Percentiles rank a stretch among this genome's conserved stretches.
Conservation (phyloP, 768 basidiomycete species). For the Suillus americanus region DNA sequence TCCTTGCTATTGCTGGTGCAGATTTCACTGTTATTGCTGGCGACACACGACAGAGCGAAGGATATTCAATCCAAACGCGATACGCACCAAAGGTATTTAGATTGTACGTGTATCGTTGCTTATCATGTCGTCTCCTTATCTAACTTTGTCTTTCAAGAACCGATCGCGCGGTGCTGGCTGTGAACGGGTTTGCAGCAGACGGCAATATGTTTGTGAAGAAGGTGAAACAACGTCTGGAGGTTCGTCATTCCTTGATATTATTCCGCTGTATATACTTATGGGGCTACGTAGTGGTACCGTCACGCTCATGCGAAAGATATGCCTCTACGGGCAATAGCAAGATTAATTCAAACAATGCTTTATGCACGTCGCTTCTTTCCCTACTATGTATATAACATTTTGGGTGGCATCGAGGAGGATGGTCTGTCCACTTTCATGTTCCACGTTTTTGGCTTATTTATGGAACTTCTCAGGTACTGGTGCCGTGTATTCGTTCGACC, state of each 20-base stretch:
- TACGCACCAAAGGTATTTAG: constrained; percentile 95
- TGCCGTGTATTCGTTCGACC: constrained; percentile 99
- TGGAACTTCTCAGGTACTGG: constrained; percentile 65
- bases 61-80: constrained; percentile 97
- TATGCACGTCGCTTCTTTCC: constrained; percentile 97
- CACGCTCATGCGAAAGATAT: constrained; percentile 97
- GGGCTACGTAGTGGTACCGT: constrained; percentile 79
- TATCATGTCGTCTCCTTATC: too few relatives aligned
- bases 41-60: constrained; percentile 95
- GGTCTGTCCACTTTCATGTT: constrained; percentile 50
- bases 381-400: constrained; percentile 96
- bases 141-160: constrained; percentile 51
- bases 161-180: constrained; percentile 89
- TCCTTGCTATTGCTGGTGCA: constrained; percentile 91
- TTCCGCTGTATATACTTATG: neutral
- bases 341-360: constrained; percentile 97
- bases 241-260: constrained; percentile 35
- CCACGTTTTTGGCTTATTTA: constrained; percentile 7
- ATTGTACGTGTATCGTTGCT: constrained; percentile 57
- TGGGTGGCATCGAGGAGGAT: constrained; percentile 95
- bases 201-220: constrained; percentile 98
- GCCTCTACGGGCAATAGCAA: constrained; percentile 95
- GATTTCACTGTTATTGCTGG: constrained; percentile 95
- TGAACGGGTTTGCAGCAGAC: constrained; percentile 97
- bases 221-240: constrained; percentile 93